Evolutionary conservation across 2,329 filamentous ascomycete genomes (phyloP).

Genomic region (Allantophomopsis lycopodina): DNA sequence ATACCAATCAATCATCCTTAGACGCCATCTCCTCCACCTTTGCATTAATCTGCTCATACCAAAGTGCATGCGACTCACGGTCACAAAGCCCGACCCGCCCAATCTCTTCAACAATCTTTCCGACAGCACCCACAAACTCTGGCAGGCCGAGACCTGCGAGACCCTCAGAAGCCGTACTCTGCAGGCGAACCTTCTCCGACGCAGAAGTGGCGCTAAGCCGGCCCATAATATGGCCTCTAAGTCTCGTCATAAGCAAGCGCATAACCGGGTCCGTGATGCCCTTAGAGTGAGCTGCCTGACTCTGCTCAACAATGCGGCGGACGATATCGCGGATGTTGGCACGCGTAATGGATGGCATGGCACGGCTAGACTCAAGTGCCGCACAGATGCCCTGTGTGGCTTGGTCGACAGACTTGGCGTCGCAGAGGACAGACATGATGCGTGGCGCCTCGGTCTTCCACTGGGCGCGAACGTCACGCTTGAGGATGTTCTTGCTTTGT

Average conservation of each 20-base stretch:
- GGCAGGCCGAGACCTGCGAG: conserved; percentile 56
- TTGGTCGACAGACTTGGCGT: conserved; percentile 29
- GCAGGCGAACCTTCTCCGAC: conserved; percentile 56
- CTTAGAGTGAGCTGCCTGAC: conserved; percentile 30
- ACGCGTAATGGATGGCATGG: conserved; percentile 51
- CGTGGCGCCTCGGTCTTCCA: conserved; percentile 65
- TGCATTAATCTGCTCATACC: conserved; percentile 49
- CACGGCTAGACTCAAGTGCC: conserved; percentile 45
- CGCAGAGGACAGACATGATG: conserved; percentile 57
- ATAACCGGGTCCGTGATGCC: conserved; percentile 38
- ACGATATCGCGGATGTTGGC: conserved; percentile 43
- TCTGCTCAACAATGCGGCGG: conserved; percentile 37
- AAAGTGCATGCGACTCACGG: conserved; percentile 49
- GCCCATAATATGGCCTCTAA: conserved; percentile 52
- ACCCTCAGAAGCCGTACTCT: conserved; percentile 54
- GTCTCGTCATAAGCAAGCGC: conserved; percentile 52
- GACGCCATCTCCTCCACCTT: conserved; percentile 1
- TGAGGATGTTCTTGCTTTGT: conserved; percentile 72
- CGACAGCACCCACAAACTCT: conserved; percentile 58
- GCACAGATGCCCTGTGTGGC: conserved; percentile 46
- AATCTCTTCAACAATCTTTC: conserved; percentile 56
- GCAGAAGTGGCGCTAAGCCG: conserved; percentile 52
- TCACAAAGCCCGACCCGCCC: conserved; percentile 53
- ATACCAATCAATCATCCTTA: not conserved
- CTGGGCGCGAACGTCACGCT: conserved; percentile 62